Base-by-base conservation (phyloP, 2,329 filamentous ascomycete genomes). In the Cercospora sp. region DNA sequence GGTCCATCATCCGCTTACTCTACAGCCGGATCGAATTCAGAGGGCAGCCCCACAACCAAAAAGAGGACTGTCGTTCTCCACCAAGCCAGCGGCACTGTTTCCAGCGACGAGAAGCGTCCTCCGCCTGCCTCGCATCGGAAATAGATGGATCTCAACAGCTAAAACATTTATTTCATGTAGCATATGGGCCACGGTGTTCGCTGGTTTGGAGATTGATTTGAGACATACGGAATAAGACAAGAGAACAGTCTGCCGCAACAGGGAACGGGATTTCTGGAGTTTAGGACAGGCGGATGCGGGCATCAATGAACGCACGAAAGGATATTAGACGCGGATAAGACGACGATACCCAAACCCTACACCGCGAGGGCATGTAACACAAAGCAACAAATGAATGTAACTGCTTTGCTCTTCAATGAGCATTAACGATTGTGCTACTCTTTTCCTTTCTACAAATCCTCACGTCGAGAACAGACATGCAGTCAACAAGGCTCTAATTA, bases 1-100 rank as follows among this genome's bases (percentile, higher is more conserved):
- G 40, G 60, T 13, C 62, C 62, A 30, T 34, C 61, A 5, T 66
- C 66, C 3, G 34, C 62, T 28, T 68, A 45, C 62, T 68, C 66
- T 24, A 62, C 66, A 16, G 45, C 28, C 10, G 59, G 51, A 13
- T 66, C 63, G 12, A 59, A 59, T 13, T 43, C 58, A 43, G 63
- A 37, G 6, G 32, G 40, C 13, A 66, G 61, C 30, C 67, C 60
- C 21, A 63, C 59, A 13, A 32, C 30, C 18, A 53, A 64, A 21
- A 53, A 60, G 26, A 51, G 53, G n/a, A 63, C 63, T n/a, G 62
- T 57, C 16, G 66, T 70, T n/a, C 30, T 71, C 18, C 70, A 72
- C 45, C 61, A 68, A 34, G 66, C 68, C 6, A 67, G 63, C 40
- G 70, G 70, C 18, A 53, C 62, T 24, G 62, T 69, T 8, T 51